Evolutionary conservation across 208 protist genomes (phyloP), one percentile per base, ranked within the genome.

Genomic region (Novymonas esmeraldas): DNA sequence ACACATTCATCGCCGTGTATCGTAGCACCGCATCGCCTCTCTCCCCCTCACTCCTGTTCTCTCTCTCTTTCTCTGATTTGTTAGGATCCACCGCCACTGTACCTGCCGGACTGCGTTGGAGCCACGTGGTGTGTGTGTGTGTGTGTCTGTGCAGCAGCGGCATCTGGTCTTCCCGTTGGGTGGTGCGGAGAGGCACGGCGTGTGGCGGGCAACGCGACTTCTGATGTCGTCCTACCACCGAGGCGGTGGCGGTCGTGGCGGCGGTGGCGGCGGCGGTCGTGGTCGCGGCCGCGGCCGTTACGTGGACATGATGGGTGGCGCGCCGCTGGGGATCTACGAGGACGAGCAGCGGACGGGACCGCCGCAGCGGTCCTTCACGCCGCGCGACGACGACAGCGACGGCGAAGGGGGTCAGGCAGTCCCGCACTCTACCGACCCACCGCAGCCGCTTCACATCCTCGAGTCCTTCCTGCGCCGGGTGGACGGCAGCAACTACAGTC

Each of bases 401-500:
- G n/a, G 48, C 36, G 46, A 24, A 9, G 13, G 29, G 28, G 28
- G 34, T 20, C 3, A 28, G 26, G 22, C 20, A 52, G 13, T 20
- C n/a, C 59, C 33, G 34, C 26, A 18, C 44, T 36, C 38, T 22
- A 24, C 22, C 10, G 51, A 2, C 9, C 31, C 55, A 4, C 55
- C 62, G 10, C 26, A 33, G n/a, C 29, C 55, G 2, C 54, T 64
- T 22, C 28, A 31, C 38, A 62, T 50, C 9, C 52, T 89, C 34
- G 44, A 54, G 33, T 56, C 63, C 18, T 78, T 79, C 44, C 65
- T 93, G 9, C 52, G 74, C 10, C 59, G 72, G 9, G 45, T 87
- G 2, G 73, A 93, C 33, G 81, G 84, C 9, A 34, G 58, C 38
- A 82, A 78, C 61, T 93, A 93, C 65, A 75, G 80, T 29, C 55